Base-by-base conservation (phyloP, 2,329 filamentous ascomycete species). In the Tolypocladium album region DNA sequence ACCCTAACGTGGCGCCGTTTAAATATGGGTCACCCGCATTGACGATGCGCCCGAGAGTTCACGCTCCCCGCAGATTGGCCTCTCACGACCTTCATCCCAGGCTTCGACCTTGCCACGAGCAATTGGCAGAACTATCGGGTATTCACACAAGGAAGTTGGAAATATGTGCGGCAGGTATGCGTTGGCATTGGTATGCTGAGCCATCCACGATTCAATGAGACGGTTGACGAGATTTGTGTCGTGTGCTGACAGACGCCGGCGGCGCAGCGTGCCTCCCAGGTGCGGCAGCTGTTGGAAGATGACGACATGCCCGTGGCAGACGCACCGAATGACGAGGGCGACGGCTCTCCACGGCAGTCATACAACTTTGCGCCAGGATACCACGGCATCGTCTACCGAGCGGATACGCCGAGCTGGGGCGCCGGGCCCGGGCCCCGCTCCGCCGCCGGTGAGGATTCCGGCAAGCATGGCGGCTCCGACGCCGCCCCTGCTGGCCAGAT, bases 311-410 rank as follows among this genome's bases (percentile, higher is more conserved):
- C 81, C 2, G 85, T 90, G 3, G 80, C 87, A 60, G 84, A 91
- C 60, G 85, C 83, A 0, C 89, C 90, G 0, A 82, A 83, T 4
- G 90, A 96, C 66, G 84, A 90, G 22, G 82, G 72, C 59, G 81
- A 88, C 20, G 71, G 67, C 2, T 75, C 78, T 1, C 83, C 84
- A 1, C 83, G 89, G 43, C 88, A 90, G 69, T 91, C 84, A 42
- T 96, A 95, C 76, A 97, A 97, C 72, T 95, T 99, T 70, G 91
- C 93, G 0, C 94, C 94, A 0, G 89, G 92, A 0, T 89, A 91
- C 63, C 82, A 88, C 68, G 93, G 94, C 40, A 79, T 94, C 31
- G 89, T 97, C 34, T 96, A 96, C 71, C 85, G 92, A 61, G 90
- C 90, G 40, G 85, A 91, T 58, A 81, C 82, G 7, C 80, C 85